Evolutionary conservation across 306 rosid genomes (phyloP), one percentile per base, ranked within the genome.

Genomic region (Aeschynomene evenia): DNA sequence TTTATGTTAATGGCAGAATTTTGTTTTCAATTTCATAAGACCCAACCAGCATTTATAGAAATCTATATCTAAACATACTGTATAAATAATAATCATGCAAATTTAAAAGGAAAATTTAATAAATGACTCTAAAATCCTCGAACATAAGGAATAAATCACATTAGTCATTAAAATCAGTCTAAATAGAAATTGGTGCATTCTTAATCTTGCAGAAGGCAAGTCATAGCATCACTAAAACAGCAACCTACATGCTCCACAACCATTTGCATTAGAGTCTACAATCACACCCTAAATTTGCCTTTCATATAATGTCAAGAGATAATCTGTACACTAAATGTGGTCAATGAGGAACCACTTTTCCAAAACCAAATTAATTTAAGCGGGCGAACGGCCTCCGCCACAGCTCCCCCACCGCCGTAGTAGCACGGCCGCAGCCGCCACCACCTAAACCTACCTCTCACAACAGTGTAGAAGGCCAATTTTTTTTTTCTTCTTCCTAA

Each of bases 371-470:
- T 14, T 33, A 71, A 63, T 55, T 45, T 18, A 59, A 63, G 91
- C 84, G 78, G 85, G 87, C 84, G 88, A 83, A 83, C 57, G 12
- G 68, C 75, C 75, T 79, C 86, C 83, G 73, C 90, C 88, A 50
- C 88, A 19, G 88, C 90, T 83, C 72, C 59, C 43, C 65, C 76
- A 68, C 74, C 56, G 4, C 54, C 49, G 31, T 7, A 16, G 72
- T 24, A 33, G 1, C 63, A 48, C 58, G 9, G 29, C 28, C 43
- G 22, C 72, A 13, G 43, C 60, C 60, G 20, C 76, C 69, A 20
- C 74, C 75, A 59, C 46, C 46, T 26, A 54, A 70, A 51, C 10
- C 58, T 26, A 59, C 15, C 24, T n/a, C 45, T 18, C 19, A 67
- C 67, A 28, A 68, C 34, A 21, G 59, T 26, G 33, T 46, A 69